Evolutionary conservation across 352 stramenopile species (phyloP).

Genomic region (Globisporangium rhizosaccharum): DNA sequence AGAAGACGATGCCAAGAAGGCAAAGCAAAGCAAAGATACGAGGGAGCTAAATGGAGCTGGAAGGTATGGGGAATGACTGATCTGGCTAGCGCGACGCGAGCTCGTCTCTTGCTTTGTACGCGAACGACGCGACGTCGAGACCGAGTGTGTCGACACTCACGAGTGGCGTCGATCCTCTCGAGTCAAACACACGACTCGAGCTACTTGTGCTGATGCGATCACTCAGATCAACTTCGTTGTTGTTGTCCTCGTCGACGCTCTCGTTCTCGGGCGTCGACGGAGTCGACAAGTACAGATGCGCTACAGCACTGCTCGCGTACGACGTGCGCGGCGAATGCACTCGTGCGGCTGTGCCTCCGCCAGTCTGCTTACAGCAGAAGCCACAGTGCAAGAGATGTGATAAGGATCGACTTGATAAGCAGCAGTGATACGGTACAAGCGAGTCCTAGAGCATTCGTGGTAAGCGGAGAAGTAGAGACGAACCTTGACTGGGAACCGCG

Average conservation of each 20-base stretch:
- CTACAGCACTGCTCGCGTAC: background rate
- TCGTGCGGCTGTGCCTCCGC: background rate
- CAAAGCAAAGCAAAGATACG: background rate
- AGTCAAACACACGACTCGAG: background rate
- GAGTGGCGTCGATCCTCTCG: constrained; percentile 16
- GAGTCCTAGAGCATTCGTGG: background rate
- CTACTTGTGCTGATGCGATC: background rate
- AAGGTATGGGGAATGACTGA: no score
- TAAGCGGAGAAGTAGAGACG: background rate
- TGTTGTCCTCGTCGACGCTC: background rate
- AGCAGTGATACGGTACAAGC: background rate
- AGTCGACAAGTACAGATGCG: background rate
- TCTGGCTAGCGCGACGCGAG: constrained; percentile 5
- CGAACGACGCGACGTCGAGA: constrained; percentile 50
- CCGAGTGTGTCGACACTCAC: constrained; percentile 44
- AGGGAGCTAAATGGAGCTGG: background rate
- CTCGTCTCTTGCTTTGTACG: constrained; percentile 29
- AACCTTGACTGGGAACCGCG: constrained; percentile 24
- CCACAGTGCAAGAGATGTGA: no score
- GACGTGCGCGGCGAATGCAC: background rate
- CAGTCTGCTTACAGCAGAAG: background rate
- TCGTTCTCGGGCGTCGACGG: background rate
- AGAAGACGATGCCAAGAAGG: background rate
- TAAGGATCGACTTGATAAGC: background rate
- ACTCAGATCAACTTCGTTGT: constrained; percentile 4